Percentiles rank a stretch among this genome's conserved stretches.
Conservation (phyloP, 106 monocot genomes). For the Hemerocallis citrina region DNA sequence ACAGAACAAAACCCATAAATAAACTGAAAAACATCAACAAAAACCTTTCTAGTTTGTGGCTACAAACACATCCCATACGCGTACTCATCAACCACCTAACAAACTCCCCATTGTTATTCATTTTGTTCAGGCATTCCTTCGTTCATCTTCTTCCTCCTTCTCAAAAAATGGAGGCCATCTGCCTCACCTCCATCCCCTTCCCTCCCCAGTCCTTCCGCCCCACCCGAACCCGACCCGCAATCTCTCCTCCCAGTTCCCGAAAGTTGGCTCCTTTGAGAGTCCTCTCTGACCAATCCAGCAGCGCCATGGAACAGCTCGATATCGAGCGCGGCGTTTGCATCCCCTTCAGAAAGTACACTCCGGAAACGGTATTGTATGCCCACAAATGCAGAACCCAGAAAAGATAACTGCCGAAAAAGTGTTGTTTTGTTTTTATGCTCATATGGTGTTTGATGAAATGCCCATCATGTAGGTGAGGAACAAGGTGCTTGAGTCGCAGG, state of each 20-base stretch:
- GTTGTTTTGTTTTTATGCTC: no score
- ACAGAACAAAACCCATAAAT: no score
- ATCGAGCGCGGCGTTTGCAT: slow-evolving; percentile 96
- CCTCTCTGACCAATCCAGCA: slow-evolving; percentile 14
- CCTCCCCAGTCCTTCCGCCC: not conserved
- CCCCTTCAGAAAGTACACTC: slow-evolving; percentile 87
- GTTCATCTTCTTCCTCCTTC: not conserved
- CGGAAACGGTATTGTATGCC: slow-evolving; percentile 52
- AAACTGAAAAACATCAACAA: no score
- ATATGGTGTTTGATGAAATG: no score
- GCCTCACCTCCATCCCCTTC: not conserved
- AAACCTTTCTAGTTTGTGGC: no score
- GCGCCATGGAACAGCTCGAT: slow-evolving; percentile 91
- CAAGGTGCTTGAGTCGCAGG: slow-evolving; percentile 72
- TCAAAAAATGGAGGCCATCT: not conserved
- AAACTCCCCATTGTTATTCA: no score
- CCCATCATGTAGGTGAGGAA: slow-evolving; percentile 73
- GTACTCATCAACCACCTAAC: no score
- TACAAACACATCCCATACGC: no score
- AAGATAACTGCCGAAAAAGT: no score
- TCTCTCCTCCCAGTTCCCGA: not conserved
- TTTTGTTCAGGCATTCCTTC: no score
- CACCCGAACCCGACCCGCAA: not conserved
- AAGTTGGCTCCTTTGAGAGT: not conserved
- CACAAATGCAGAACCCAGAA: no score